A percentile compares a stretch with the other conserved stretches of the same genome.
phyloP scores from a whole-genome alignment of 441 rosid genomes.

The Corymbia citriodora region DNA sequence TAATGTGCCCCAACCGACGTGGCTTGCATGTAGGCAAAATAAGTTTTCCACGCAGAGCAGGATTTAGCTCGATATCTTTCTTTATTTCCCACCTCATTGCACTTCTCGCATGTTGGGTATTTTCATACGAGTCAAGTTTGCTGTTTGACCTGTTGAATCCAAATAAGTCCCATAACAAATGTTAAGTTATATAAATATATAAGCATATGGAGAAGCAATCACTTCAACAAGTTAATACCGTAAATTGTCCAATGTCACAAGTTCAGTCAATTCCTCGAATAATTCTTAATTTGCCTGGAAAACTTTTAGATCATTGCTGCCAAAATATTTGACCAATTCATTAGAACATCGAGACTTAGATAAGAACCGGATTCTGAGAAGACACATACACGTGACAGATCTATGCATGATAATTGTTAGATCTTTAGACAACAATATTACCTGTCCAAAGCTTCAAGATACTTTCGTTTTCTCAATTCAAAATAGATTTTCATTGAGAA shows the following conservation, averaged over 20 bases:
- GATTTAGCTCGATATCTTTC: neutral
- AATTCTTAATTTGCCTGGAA: neutral
- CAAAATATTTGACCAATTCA: neutral
- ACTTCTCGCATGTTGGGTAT: neutral
- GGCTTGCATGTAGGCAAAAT: neutral
- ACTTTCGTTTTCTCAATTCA: neutral
- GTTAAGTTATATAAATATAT: neutral
- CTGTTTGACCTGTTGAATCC: neutral
- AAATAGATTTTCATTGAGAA: neutral
- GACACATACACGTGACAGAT: neutral
- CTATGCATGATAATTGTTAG: neutral
- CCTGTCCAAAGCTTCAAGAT: neutral
- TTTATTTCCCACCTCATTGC: neutral
- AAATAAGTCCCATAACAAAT: neutral
- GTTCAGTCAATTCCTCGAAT: neutral
- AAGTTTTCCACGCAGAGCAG: neutral
- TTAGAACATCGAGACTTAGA: neutral
- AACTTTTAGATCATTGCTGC: neutral
- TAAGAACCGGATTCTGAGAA: neutral
- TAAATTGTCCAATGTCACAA: neutral
- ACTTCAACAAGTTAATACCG: neutral
- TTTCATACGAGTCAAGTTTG: neutral
- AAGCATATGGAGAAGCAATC: neutral
- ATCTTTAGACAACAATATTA: neutral
- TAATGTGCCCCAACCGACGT: neutral